phyloP scores from a whole-genome alignment of 345 rosid genomes.

The Mercurialis annua region DNA sequence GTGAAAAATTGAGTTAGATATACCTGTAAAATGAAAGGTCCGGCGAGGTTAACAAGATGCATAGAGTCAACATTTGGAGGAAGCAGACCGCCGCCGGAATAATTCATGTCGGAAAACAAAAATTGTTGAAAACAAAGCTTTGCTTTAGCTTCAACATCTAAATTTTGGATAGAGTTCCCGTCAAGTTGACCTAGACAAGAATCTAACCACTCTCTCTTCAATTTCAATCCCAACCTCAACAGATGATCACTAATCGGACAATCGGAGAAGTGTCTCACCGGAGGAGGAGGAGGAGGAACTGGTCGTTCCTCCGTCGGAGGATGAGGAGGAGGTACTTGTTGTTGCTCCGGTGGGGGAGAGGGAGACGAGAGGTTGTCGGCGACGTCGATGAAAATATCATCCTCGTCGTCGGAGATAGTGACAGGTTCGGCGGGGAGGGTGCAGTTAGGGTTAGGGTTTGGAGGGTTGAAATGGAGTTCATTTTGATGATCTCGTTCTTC shows the following conservation, averaged over 20 bases:
- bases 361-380: conserved; percentile 43
- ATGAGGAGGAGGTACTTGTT: conserved; percentile 11
- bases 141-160: conserved; percentile 52
- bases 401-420: conserved; percentile 54
- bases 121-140: conserved; percentile 74
- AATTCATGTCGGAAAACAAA: conserved; percentile 78
- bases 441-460: conserved; percentile 23
- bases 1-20: background rate
- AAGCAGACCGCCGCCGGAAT: conserved; percentile 71
- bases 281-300: conserved; percentile 7
- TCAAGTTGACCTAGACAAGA: conserved; percentile 51
- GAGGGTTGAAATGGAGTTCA: conserved; percentile 7
- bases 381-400: conserved; percentile 55
- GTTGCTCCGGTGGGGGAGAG: conserved; percentile 26
- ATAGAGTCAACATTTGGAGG: conserved; percentile 59
- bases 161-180: conserved; percentile 40
- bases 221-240: conserved; percentile 51
- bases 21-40: conserved; percentile 92
- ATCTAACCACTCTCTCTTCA: conserved; percentile 65
- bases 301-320: conserved; percentile 27
- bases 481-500: conserved; percentile 13
- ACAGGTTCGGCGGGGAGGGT: conserved; percentile 21
- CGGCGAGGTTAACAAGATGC: conserved; percentile 71
- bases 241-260: conserved; percentile 49
- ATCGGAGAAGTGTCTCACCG: conserved; percentile 19